Percentiles rank a stretch among this genome's conserved stretches.
Evolutionary conservation across 2,329 filamentous ascomycete genomes (phyloP).

Genomic region (Ophiostoma novo-ulmi): DNA sequence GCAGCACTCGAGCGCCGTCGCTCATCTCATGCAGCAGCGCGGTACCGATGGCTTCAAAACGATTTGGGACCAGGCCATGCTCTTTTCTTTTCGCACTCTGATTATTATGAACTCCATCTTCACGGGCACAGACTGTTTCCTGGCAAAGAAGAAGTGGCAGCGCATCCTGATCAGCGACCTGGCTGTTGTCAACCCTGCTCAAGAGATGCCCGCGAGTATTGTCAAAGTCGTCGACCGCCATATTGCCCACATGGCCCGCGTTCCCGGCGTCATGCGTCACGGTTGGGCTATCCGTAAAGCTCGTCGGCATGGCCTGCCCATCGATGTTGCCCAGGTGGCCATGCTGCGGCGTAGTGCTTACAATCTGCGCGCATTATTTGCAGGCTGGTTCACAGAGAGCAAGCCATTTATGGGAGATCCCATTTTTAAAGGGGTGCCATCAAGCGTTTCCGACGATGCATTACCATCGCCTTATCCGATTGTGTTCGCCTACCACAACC

Average conservation of each 20-base stretch:
- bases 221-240: background rate
- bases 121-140: background rate
- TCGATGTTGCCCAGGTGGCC: constrained; percentile 32
- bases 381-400: constrained; percentile 9
- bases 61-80: background rate
- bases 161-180: background rate
- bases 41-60: constrained; percentile 34
- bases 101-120: background rate
- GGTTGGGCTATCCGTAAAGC: background rate
- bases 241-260: background rate
- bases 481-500: constrained; percentile 26
- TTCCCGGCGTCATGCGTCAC: background rate
- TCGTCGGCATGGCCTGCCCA: constrained; percentile 31
- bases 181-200: background rate
- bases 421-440: background rate
- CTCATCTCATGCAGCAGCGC: constrained; percentile 38
- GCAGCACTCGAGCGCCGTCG: constrained; percentile 38
- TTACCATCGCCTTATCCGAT: background rate
- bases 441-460: background rate
- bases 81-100: background rate
- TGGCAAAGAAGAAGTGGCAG: constrained; percentile 2
- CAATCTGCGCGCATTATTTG: constrained; percentile 32
- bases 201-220: background rate
- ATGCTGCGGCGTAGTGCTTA: constrained; percentile 33
- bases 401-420: background rate